Conservation (phyloP, 176 grass and related monocot species). For the Triticum aestivum region IWGSC_CS_RefSeq_v2.1 NC_057807.1:451481144-451481643, state of each 20-base stretch:
- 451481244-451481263: neutral
- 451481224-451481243: conserved; percentile 24
- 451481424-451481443: conserved; percentile 62
- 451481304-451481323: neutral
- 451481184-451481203: neutral
- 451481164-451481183: neutral
- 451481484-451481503: neutral
- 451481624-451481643: neutral
- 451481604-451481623: neutral
- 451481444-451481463: conserved; percentile 56
- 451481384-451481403: neutral
- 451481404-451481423: conserved; percentile 62
- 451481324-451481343: neutral
- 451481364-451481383: neutral
- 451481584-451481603: neutral
- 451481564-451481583: neutral
- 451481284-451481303: neutral
- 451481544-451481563: neutral
- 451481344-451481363: neutral
- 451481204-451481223: conserved; percentile 37
- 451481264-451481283: too few species aligned
- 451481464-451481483: conserved; percentile 15
- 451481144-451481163: neutral
- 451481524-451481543: neutral
- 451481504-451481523: too few species aligned